Conservation (phyloP, 2,329 filamentous ascomycete species). For the Colletotrichum lentis region DNA sequence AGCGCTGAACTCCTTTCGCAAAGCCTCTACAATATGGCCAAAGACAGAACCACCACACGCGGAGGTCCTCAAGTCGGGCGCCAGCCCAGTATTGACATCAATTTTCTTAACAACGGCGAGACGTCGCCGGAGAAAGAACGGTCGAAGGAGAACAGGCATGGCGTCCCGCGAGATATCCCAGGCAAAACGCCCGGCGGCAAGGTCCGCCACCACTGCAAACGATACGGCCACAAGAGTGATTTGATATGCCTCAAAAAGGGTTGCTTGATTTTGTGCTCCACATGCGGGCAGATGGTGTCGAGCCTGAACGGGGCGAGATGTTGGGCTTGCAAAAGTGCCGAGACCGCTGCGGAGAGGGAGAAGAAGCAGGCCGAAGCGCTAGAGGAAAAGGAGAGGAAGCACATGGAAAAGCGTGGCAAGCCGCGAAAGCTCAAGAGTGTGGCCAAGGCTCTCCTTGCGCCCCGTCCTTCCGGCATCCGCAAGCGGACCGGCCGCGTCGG, state of each 20-base stretch:
- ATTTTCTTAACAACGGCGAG: background rate
- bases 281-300: slow-evolving; percentile 2
- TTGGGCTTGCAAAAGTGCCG: background rate
- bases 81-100: background rate
- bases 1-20: too few relatives aligned
- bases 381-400: background rate
- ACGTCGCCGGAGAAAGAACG: background rate
- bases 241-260: background rate
- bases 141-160: background rate
- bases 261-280: slow-evolving; percentile 1
- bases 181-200: slow-evolving; percentile 13
- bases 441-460: slow-evolving; percentile 2
- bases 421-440: background rate
- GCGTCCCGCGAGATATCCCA: background rate
- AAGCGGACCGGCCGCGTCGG: slow-evolving; percentile 14
- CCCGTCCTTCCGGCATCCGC: background rate
- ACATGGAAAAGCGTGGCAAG: background rate
- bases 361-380: background rate
- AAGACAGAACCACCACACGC: background rate
- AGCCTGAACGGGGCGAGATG: background rate
- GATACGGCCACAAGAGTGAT: background rate
- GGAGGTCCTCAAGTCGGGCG: background rate
- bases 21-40: background rate
- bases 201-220: slow-evolving; percentile 17
- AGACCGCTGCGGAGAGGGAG: background rate